phyloP scores from a whole-genome alignment of 306 rosid species.

The Dalbergia cultrata region DNA sequence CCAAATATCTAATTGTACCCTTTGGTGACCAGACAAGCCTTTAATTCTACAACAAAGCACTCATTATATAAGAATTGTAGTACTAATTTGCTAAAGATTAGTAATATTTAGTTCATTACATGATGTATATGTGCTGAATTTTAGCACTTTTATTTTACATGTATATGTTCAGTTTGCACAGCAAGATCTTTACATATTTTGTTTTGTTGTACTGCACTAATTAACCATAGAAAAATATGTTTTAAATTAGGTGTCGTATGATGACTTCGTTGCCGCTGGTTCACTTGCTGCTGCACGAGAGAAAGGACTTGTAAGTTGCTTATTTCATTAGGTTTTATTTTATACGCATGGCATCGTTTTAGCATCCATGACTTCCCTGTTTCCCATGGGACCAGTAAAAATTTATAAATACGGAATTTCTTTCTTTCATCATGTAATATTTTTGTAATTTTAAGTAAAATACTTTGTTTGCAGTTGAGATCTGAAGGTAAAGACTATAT shows the following conservation, averaged over 20 bases:
- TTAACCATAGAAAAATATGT: not conserved
- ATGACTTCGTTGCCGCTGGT: conserved; percentile 87
- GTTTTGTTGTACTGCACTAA: not conserved
- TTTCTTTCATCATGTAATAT: conserved; percentile 21
- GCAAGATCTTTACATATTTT: not conserved
- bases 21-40: no score
- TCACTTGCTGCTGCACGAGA: conserved; percentile 94
- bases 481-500: conserved; percentile 94
- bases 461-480: conserved; percentile 76
- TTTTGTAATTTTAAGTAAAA: conserved; percentile 10
- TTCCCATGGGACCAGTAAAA: not conserved
- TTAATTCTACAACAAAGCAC: no score
- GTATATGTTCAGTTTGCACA: not conserved
- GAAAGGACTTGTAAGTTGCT: conserved; percentile 87
- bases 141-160: not conserved
- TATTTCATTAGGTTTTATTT: conserved; percentile 25
- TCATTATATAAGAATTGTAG: no score
- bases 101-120: not conserved
- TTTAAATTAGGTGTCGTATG: conserved; percentile 76
- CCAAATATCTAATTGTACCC: no score
- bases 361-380: not conserved
- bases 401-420: not conserved
- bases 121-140: no score
- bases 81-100: not conserved
- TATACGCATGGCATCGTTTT: not conserved